phyloP scores from a whole-genome alignment of 1,139 yeast species.

The Suhomyces yuchorum region DNA sequence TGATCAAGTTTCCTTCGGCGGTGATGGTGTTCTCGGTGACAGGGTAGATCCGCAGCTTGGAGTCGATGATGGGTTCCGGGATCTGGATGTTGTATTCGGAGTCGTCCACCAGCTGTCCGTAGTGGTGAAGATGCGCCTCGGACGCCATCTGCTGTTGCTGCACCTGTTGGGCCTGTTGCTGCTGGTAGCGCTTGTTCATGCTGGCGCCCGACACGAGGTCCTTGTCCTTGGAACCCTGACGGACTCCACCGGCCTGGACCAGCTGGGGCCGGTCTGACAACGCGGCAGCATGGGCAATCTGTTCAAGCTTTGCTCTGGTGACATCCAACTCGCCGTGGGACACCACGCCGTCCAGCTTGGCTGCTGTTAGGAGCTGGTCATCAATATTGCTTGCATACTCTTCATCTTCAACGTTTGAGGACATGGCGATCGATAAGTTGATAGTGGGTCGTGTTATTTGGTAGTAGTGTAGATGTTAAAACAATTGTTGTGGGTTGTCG shows the following conservation, averaged over 20 bases:
- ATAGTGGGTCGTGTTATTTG: slow-evolving; percentile 25
- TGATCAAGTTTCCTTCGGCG: slow-evolving; percentile 53
- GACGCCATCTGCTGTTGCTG: slow-evolving; percentile 23
- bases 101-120: slow-evolving; percentile 31
- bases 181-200: slow-evolving; percentile 20
- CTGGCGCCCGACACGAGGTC: slow-evolving; percentile 4
- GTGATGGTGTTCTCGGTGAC: slow-evolving; percentile 51
- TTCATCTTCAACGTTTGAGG: slow-evolving; percentile 34
- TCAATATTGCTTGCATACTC: slow-evolving; percentile 49
- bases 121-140: slow-evolving; percentile 24
- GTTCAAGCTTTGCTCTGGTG: slow-evolving; percentile 35
- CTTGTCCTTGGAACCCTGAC: slow-evolving; percentile 2
- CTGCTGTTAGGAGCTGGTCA: slow-evolving; percentile 46
- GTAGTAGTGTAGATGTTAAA: slow-evolving; percentile 30
- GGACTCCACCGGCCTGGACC: slow-evolving; percentile 4
- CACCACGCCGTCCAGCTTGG: slow-evolving; percentile 35
- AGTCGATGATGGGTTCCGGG: slow-evolving; percentile 50
- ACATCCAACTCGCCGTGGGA: slow-evolving; percentile 32
- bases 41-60: slow-evolving; percentile 50
- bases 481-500: slow-evolving; percentile 7
- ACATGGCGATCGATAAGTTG: slow-evolving; percentile 19
- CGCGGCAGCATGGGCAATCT: slow-evolving; percentile 34
- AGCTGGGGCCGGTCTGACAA: slow-evolving; percentile 12
- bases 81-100: slow-evolving; percentile 51
- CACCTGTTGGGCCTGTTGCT: slow-evolving; percentile 20